Base-by-base conservation (phyloP, 768 basidiomycete genomes). In the Pholiota conissans region DNA sequence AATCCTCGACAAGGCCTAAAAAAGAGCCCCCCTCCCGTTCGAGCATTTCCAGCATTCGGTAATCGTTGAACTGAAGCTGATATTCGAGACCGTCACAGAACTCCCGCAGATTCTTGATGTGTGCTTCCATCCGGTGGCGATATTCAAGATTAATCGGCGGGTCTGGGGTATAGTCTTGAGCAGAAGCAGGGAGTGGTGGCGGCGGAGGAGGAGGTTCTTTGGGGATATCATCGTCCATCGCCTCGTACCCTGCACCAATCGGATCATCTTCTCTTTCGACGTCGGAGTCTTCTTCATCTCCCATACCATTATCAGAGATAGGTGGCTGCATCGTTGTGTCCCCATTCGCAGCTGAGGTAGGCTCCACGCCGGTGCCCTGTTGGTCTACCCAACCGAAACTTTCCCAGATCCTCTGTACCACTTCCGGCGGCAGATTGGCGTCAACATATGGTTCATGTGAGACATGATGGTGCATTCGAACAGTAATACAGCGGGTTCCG, bases 41-140 rank as follows among this genome's bases (percentile, higher is more conserved):
- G 9, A 82, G 68, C 26, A 71, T 71, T 30, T 74, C 70, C 52
- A 80, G 61, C 72, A 81, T 74, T 18, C 73, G 72, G 51, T 66
- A 66, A 63, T 81, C 79, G 42, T 76, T 74, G 55, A 79, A 79
- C 54, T 77, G 78, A 18, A 80, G 63, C 56, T 81, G 76, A 42
- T 75, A 80, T 59, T 81, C 78, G 57, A 80, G 64, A 3, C 78
- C 77, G 37, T 76, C 73, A 55, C 76, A 76, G 55, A 79, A 80
- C 42, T 78, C 76, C 20, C 78, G 70, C 30, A 79, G 71, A 57
- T 75, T 74, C 28, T 65, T 63, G 52, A 81, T 78, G 56, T 79
- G 77, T 6, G 69, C 63, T n/a, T 61, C 67, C 77, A 79, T 77
- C 26, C 76, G 72, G 50, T 67, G 57, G 52, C 73, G 72, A 61